A percentile compares a stretch with the other conserved stretches of the same genome.
phyloP scores from a whole-genome alignment of 2,329 filamentous ascomycete species.

The Aspergillus sp. region DNA sequence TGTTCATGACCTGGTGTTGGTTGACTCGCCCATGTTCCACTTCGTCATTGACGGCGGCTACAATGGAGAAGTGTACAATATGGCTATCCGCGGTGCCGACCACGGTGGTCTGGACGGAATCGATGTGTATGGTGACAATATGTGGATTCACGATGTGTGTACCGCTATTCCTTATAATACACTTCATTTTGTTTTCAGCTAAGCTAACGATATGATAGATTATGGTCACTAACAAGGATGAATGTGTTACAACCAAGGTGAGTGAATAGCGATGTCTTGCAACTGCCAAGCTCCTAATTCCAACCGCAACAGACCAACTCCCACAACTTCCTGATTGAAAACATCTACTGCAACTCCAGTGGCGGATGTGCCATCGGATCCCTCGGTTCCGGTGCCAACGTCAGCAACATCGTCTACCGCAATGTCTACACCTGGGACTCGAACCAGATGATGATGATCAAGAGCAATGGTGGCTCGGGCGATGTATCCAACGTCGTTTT shows the following conservation, averaged over 20 bases:
- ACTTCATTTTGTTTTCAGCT: not conserved
- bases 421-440: constrained; percentile 61
- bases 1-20: constrained; percentile 53
- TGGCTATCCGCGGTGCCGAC: constrained; percentile 57
- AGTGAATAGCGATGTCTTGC: not conserved
- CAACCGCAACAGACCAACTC: constrained; percentile 44
- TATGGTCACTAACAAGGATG: constrained; percentile 64
- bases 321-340: constrained; percentile 59
- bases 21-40: constrained; percentile 55
- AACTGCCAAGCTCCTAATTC: not conserved
- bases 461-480: constrained; percentile 60
- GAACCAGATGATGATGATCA: constrained; percentile 67
- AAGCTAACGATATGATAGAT: constrained; percentile 31
- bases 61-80: constrained; percentile 58
- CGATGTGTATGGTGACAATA: constrained; percentile 57
- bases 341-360: constrained; percentile 64
- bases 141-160: constrained; percentile 58
- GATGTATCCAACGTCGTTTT: constrained; percentile 53
- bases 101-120: constrained; percentile 59
- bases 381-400: constrained; percentile 51
- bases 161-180: too few relatives aligned
- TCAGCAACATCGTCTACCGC: constrained; percentile 56
- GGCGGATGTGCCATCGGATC: constrained; percentile 62
- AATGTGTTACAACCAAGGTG: constrained; percentile 60
- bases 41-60: constrained; percentile 53